A percentile compares a stretch with the other conserved stretches of the same genome.
Conservation (phyloP, 1,284 basidiomycete genomes). For the Lignosus rhinocerotis region DNA sequence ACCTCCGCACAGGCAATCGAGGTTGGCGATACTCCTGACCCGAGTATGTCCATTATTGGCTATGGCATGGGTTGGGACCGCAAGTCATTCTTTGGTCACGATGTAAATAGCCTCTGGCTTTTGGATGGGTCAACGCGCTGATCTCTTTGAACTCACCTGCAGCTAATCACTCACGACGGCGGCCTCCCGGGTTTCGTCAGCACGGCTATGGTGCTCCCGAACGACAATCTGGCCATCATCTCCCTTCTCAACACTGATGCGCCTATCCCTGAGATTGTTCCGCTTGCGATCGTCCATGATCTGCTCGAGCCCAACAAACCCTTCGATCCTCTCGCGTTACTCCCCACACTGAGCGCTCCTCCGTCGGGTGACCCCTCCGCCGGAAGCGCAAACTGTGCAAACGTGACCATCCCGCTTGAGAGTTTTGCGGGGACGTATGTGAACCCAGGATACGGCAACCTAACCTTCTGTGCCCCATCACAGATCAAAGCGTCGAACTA, state of each 20-base stretch:
- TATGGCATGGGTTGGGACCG: slow-evolving; percentile 33
- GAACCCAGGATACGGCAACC: slow-evolving; percentile 36
- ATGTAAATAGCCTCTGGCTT: slow-evolving; percentile 23
- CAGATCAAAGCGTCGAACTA: slow-evolving; percentile 24
- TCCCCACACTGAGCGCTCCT: neutral
- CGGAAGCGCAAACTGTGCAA: neutral
- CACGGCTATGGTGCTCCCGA: slow-evolving; percentile 30
- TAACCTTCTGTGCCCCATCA: slow-evolving; percentile 36
- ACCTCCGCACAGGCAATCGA: slow-evolving; percentile 29
- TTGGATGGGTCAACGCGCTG: slow-evolving; percentile 17
- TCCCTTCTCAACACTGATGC: slow-evolving; percentile 43
- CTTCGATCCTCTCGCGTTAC: neutral
- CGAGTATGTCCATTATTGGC: slow-evolving; percentile 19
- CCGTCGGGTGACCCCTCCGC: neutral
- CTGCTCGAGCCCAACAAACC: slow-evolving; percentile 14
- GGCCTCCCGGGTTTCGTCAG: slow-evolving; percentile 39
- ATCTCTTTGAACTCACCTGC: neutral
- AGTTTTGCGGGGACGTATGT: slow-evolving; percentile 36
- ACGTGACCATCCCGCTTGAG: slow-evolving; percentile 8
- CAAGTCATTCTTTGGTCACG: slow-evolving; percentile 9
- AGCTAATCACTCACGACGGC: slow-evolving; percentile 28
- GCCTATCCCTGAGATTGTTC: slow-evolving; percentile 32
- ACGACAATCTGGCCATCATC: slow-evolving; percentile 41
- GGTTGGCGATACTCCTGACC: neutral
- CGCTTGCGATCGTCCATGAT: slow-evolving; percentile 22